These are phyloP conservation scores for Penicillium cinerascens DNA, from an alignment of 495 filamentous ascomycete genomes.

Conservation along the genomic window DNA sequence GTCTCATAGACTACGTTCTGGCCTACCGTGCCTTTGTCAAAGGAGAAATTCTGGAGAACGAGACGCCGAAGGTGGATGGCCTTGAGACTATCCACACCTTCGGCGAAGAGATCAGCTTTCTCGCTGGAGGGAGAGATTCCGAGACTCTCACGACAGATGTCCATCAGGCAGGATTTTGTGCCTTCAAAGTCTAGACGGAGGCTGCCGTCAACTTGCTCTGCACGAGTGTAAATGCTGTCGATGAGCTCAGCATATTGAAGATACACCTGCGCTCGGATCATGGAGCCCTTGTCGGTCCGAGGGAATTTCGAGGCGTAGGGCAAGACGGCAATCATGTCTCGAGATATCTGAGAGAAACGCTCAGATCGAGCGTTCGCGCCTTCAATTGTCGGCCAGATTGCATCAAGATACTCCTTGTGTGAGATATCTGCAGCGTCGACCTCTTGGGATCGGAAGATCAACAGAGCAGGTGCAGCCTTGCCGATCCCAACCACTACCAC, in stretches of 20 bases:
- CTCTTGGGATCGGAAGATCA: conserved; percentile 46
- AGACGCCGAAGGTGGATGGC: conserved; percentile 54
- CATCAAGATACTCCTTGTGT: conserved; percentile 40
- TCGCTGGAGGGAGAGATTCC: conserved; percentile 34
- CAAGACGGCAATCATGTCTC: conserved; percentile 50
- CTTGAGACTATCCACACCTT: conserved; percentile 59
- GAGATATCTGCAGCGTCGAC: conserved; percentile 24
- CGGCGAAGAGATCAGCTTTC: conserved; percentile 50
- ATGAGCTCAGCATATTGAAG: conserved; percentile 43
- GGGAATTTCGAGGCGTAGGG: conserved; percentile 42
- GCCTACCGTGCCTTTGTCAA: conserved; percentile 24
- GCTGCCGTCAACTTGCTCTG: conserved; percentile 24
- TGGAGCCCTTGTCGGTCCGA: conserved; percentile 53
- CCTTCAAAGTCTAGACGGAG: conserved; percentile 36
- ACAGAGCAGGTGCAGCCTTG: conserved; percentile 47
- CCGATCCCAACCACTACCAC: conserved; percentile 57
- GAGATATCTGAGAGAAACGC: conserved; percentile 53
- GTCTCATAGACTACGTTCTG: conserved; percentile 53
- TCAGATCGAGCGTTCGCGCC: conserved; percentile 48
- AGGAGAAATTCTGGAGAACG: conserved; percentile 44
- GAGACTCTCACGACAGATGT: conserved; percentile 38
- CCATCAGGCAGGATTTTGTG: conserved; percentile 41
- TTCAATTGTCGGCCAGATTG: conserved; percentile 47
- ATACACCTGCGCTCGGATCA: conserved; percentile 55
- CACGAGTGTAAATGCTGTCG: conserved; percentile 42